These are phyloP conservation scores for Ogataea naganishii DNA, from an alignment of 805 yeast genomes.

Conservation along the genomic window DNA sequence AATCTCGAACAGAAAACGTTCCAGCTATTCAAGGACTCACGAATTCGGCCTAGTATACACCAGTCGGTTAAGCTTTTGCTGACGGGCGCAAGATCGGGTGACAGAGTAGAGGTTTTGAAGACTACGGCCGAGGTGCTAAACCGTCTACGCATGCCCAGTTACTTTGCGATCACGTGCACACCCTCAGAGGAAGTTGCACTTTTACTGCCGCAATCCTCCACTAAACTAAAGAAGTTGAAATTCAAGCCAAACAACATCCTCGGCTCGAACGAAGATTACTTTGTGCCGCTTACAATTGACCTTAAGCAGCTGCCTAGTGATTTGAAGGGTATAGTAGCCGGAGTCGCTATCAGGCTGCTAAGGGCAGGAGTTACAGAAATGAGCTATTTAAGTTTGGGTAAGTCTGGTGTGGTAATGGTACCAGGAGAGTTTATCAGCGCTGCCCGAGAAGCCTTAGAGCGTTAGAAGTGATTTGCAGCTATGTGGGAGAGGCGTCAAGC, in stretches of 20 bases:
- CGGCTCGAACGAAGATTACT: conserved; percentile 49
- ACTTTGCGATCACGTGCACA: conserved; percentile 45
- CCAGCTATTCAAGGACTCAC: conserved; percentile 24
- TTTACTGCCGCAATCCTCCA: conserved; percentile 33
- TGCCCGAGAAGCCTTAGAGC: too few relatives aligned
- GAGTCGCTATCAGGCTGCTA: conserved; percentile 44
- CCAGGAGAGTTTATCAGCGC: conserved; percentile 41
- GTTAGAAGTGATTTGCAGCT: too few relatives aligned
- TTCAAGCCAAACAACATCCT: conserved; percentile 33
- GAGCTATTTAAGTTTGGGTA: conserved; percentile 54
- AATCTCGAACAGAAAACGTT: conserved; percentile 28
- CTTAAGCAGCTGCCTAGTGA: conserved; percentile 45
- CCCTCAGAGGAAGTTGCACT: conserved; percentile 42
- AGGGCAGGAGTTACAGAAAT: conserved; percentile 31
- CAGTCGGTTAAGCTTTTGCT: conserved; percentile 32
- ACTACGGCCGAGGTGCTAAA: conserved; percentile 31
- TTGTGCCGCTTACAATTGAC: conserved; percentile 50
- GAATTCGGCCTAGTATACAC: conserved; percentile 37
- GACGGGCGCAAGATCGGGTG: conserved; percentile 52
- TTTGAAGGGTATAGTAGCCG: conserved; percentile 59
- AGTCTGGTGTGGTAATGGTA: conserved; percentile 50
- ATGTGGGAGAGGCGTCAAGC: too few relatives aligned
- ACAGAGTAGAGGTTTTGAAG: conserved; percentile 30
- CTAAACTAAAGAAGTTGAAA: conserved; percentile 27
- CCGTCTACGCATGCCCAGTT: conserved; percentile 27